Evolutionary conservation across 2,329 filamentous ascomycete species (phyloP).

Genomic region (Botrytis deweyae): DNA sequence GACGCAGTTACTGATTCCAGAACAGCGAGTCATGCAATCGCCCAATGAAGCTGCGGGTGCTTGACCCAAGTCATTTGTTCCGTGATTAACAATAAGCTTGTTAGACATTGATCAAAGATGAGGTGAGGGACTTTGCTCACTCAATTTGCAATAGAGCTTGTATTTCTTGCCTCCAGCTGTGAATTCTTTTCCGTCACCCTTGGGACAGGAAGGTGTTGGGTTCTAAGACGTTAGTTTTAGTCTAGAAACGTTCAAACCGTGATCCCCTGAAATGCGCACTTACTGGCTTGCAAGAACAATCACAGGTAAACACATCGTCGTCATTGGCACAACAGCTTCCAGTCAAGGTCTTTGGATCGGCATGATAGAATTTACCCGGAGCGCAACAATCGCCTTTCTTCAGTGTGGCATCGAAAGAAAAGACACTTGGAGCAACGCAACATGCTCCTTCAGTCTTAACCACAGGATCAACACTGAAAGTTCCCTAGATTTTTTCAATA

Average conservation of each 20-base stretch:
- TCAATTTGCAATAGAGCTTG: constrained; percentile 3
- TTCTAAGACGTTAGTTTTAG: not conserved
- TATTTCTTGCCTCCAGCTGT: constrained; percentile 6
- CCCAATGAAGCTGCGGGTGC: not conserved
- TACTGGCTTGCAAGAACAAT: constrained; percentile 19
- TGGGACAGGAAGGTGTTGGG: constrained; percentile 8
- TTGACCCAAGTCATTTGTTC: not conserved
- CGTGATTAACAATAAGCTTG: not conserved
- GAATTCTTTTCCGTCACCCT: not conserved
- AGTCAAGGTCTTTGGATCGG: not conserved
- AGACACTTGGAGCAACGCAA: constrained; percentile 9
- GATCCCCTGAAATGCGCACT: not conserved
- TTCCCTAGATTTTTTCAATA: not conserved
- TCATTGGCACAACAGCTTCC: constrained; percentile 7
- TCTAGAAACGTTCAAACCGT: not conserved
- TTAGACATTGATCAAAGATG: not conserved
- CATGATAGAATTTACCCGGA: not conserved
- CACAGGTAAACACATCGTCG: constrained; percentile 15
- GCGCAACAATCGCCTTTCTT: constrained; percentile 8
- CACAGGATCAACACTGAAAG: not conserved
- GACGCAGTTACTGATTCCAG: not conserved
- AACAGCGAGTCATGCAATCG: constrained; percentile 12
- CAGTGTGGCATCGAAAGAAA: not conserved
- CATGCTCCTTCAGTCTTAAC: constrained; percentile 5
- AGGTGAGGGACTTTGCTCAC: not conserved